Evolutionary conservation across 2,329 filamentous ascomycete genomes (phyloP).

Genomic region (Escovopsis sp.): DNA sequence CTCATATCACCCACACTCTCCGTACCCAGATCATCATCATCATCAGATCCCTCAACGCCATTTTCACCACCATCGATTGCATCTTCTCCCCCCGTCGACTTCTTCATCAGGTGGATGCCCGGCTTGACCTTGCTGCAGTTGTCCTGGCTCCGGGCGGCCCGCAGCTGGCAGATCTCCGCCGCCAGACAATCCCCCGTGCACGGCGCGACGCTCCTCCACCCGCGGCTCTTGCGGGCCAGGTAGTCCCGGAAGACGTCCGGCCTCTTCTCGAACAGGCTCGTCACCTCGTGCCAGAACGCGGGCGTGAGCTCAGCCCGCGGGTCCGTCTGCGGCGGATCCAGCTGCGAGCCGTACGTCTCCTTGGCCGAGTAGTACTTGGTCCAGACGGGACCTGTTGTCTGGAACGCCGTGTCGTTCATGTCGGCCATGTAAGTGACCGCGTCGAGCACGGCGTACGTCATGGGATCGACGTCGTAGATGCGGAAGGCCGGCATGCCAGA

Average conservation of each 20-base stretch:
- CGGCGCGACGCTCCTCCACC: slow-evolving; percentile 20
- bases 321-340: slow-evolving; percentile 24
- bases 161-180: slow-evolving; percentile 34
- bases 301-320: slow-evolving; percentile 32
- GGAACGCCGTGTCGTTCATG: slow-evolving; percentile 28
- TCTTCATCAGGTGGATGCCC: slow-evolving; percentile 20
- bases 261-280: slow-evolving; percentile 29
- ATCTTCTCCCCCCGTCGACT: slow-evolving; percentile 9
- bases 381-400: slow-evolving; percentile 33
- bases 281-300: slow-evolving; percentile 44
- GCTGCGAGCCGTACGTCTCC: slow-evolving; percentile 32
- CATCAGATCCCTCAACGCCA: too few relatives aligned
- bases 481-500: slow-evolving; percentile 41
- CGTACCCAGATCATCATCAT: too few relatives aligned
- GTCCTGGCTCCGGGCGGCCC: slow-evolving; percentile 35
- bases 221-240: slow-evolving; percentile 30
- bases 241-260: slow-evolving; percentile 29
- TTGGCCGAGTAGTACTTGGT: slow-evolving; percentile 40
- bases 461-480: slow-evolving; percentile 41
- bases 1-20: too few relatives aligned
- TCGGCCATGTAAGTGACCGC: slow-evolving; percentile 38
- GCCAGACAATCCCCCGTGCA: slow-evolving; percentile 29
- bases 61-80: too few relatives aligned
- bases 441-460: slow-evolving; percentile 39
- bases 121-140: slow-evolving; percentile 28